phyloP scores from a whole-genome alignment of 768 basidiomycete species.

The Clavaria fumosa region DNA sequence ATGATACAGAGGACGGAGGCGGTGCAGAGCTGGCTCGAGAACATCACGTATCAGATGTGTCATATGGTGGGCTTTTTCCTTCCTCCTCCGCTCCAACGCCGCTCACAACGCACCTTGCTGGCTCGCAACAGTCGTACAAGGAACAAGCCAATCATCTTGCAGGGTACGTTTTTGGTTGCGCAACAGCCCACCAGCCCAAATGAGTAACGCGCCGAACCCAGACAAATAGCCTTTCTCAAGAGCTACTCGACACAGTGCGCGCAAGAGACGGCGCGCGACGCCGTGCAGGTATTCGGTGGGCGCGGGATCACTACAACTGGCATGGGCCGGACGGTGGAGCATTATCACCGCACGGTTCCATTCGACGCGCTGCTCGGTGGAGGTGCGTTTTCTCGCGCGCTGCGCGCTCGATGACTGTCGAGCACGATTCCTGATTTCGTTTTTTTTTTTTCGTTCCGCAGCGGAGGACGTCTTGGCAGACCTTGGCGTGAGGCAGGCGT shows the following conservation, averaged over 20 bases:
- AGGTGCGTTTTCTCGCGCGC: slow-evolving; percentile 1
- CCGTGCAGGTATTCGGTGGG: slow-evolving; percentile 65
- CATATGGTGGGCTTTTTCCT: slow-evolving; percentile 39
- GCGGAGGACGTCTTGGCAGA: slow-evolving; percentile 56
- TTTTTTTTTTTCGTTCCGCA: slow-evolving; percentile 7
- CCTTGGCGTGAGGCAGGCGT: slow-evolving; percentile 44
- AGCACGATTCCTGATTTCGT: too few relatives aligned
- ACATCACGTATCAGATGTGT: slow-evolving; percentile 77
- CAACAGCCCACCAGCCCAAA: slow-evolving; percentile 1
- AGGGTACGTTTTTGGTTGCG: slow-evolving; percentile 30
- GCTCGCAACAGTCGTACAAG: slow-evolving; percentile 36
- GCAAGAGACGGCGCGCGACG: slow-evolving; percentile 48
- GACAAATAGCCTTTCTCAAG: slow-evolving; percentile 63
- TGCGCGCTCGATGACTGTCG: background rate
- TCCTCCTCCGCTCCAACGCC: slow-evolving; percentile 10
- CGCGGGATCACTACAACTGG: slow-evolving; percentile 74
- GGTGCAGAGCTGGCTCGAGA: slow-evolving; percentile 55
- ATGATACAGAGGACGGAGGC: slow-evolving; percentile 72
- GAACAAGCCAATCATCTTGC: slow-evolving; percentile 64
- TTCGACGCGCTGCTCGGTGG: slow-evolving; percentile 35
- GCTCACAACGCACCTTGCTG: slow-evolving; percentile 5
- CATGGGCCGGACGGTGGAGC: slow-evolving; percentile 66
- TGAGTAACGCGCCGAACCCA: slow-evolving; percentile 10
- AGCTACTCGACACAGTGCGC: slow-evolving; percentile 45
- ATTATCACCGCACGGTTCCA: slow-evolving; percentile 52